Base-by-base conservation (phyloP, 345 rosid species). In the Populus davidiana region DNA sequence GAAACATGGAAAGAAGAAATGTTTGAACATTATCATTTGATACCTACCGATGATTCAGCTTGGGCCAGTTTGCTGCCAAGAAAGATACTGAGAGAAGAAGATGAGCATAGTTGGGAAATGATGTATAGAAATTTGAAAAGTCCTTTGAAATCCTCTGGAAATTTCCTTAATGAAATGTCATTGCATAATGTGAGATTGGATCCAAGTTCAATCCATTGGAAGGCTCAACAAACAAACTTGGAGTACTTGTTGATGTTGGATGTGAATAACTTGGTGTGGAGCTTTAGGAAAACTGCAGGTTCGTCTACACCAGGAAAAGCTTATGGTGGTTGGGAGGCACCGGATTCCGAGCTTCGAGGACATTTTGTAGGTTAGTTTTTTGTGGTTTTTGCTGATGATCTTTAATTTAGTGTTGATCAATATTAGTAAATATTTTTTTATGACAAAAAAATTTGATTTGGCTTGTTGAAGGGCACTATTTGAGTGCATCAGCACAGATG, bases 401-500 rank as follows among this genome's bases (percentile, higher is more conserved):
- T 0, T 64, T 25, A 35, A 11, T 74, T 41, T 54, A 43, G 39
- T 25, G n/a, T 56, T 16, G 25, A 43, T 25, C 16, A 54, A 35
- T 29, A 33, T 64, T 39, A 31, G 69, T 61, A 61, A 31, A 39
- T 8, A 17, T 59, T 23, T 20, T 25, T 71, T 44, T 38, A n/a
- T 52, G 33, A 47, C 47, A 9, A 23, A 23, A 6, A 3, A 23
- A 59, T 59, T 59, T 33, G 41, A 47, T 76, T 80, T 77, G 73
- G 43, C 25, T 49, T 83, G 44, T 78, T 88, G 82, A 85, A 96
- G 98, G 99, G 79, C 97, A 96, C 85, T 96, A 96, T 83, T 72
- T 96, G 90, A 92, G 99, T 84, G 98, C 97, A 50, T 77, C 98
- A 41, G 94, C 99, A 21, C 81, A 86, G 17, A 93, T 93, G 99